Evolutionary conservation across 2,329 filamentous ascomycete genomes (phyloP).

Genomic region (Trichoderma guizhouense): DNA sequence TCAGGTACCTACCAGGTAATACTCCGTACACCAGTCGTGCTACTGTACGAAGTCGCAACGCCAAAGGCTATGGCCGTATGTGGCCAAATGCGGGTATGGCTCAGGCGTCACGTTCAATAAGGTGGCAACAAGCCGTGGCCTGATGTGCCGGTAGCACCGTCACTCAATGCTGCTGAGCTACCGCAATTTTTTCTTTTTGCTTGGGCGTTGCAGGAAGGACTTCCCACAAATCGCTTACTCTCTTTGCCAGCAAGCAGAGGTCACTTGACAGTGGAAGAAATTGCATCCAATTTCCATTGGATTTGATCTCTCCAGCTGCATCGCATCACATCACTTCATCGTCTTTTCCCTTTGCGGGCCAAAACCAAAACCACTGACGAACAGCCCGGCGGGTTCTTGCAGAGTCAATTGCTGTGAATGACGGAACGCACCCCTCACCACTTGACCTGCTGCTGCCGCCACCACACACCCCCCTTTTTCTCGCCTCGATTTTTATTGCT

Average conservation of each 20-base stretch:
- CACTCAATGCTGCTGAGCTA: constrained; percentile 10
- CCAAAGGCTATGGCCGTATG: neutral
- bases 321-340: neutral
- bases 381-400: neutral
- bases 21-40: neutral
- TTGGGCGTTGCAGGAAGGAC: neutral
- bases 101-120: constrained; percentile 4
- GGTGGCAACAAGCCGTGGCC: constrained; percentile 16
- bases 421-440: constrained; percentile 8
- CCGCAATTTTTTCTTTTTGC: neutral
- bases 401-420: constrained; percentile 10
- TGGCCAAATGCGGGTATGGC: neutral
- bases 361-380: neutral
- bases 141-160: constrained; percentile 16
- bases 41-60: neutral
- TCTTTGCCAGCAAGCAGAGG: neutral
- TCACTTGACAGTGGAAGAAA: constrained; percentile 1
- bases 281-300: neutral
- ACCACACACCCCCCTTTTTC: neutral
- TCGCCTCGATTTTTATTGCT: neutral
- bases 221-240: constrained; percentile 4
- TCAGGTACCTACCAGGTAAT: neutral
- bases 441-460: constrained; percentile 3
- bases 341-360: neutral
- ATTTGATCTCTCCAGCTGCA: neutral